Percentiles rank a stretch among this genome's conserved stretches.
These are phyloP conservation scores for Fusarium multiceps DNA, from an alignment of 2,329 filamentous ascomycete genomes.

Conservation along the genomic window DNA sequence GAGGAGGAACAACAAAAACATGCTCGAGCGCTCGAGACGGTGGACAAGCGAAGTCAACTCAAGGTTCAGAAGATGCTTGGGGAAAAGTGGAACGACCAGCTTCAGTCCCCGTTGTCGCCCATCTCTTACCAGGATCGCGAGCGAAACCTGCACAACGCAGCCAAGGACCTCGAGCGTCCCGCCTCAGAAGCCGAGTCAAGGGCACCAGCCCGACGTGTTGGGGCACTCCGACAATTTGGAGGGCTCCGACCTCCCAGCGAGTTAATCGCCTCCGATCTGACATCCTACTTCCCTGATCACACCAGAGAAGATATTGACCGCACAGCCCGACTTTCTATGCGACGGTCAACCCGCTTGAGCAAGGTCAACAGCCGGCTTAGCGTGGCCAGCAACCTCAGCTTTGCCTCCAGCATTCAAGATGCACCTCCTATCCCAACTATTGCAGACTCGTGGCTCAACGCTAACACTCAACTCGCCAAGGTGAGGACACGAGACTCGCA, in stretches of 20 bases:
- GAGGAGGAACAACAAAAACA: constrained; percentile 85
- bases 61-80: constrained; percentile 92
- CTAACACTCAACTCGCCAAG: constrained; percentile 53
- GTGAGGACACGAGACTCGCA: constrained; percentile 61
- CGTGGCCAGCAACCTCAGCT: constrained; percentile 92
- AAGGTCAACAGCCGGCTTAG: constrained; percentile 93
- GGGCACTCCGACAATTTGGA: constrained; percentile 81
- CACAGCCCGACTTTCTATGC: constrained; percentile 91
- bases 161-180: constrained; percentile 68
- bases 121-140: constrained; percentile 77
- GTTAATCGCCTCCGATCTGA: constrained; percentile 94
- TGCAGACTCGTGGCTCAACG: constrained; percentile 88
- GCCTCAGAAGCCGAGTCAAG: constrained; percentile 60
- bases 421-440: constrained; percentile 96
- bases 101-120: constrained; percentile 89
- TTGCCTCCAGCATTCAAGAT: constrained; percentile 90
- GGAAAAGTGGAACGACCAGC: constrained; percentile 82
- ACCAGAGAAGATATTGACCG: constrained; percentile 94
- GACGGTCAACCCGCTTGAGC: constrained; percentile 89
- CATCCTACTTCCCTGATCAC: constrained; percentile 97
- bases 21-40: constrained; percentile 68
- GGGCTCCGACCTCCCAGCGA: constrained; percentile 94
- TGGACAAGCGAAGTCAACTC: constrained; percentile 81
- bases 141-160: constrained; percentile 71
- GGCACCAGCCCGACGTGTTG: constrained; percentile 59